Percentiles rank a stretch among this genome's conserved stretches.
Evolutionary conservation across 768 basidiomycete genomes (phyloP).

Genomic region (Pleurotus eryngii): DNA sequence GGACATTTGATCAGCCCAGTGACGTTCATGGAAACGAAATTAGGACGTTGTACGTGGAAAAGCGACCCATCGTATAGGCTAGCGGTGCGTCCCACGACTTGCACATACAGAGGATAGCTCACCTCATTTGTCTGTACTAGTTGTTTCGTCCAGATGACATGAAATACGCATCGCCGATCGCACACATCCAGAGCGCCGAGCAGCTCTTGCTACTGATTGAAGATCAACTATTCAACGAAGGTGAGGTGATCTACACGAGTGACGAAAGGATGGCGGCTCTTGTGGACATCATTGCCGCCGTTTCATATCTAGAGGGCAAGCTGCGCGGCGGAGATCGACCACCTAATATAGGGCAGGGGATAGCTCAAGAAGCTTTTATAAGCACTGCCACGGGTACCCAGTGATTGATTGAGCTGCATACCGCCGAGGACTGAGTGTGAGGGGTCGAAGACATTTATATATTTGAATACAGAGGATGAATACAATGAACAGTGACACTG

Average conservation of each 20-base stretch:
- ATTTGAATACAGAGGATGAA: no score
- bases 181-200: background rate
- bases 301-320: constrained; percentile 1
- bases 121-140: background rate
- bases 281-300: background rate
- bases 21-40: constrained; percentile 3
- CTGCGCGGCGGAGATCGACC: background rate
- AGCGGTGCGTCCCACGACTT: background rate
- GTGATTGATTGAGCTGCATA: background rate
- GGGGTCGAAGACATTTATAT: no score
- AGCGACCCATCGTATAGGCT: constrained; percentile 2
- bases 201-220: background rate
- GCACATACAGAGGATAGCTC: background rate
- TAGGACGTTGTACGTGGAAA: constrained; percentile 1
- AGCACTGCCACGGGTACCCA: background rate
- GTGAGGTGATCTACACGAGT: background rate
- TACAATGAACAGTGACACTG: no score
- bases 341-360: background rate
- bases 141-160: background rate
- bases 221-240: background rate
- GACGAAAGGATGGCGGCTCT: background rate
- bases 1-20: background rate
- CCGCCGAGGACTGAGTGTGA: no score
- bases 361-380: background rate
- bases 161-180: background rate